Evolutionary conservation across 2,329 filamentous ascomycete species (phyloP).

Genomic region (Penicillium sclerotigenum): DNA sequence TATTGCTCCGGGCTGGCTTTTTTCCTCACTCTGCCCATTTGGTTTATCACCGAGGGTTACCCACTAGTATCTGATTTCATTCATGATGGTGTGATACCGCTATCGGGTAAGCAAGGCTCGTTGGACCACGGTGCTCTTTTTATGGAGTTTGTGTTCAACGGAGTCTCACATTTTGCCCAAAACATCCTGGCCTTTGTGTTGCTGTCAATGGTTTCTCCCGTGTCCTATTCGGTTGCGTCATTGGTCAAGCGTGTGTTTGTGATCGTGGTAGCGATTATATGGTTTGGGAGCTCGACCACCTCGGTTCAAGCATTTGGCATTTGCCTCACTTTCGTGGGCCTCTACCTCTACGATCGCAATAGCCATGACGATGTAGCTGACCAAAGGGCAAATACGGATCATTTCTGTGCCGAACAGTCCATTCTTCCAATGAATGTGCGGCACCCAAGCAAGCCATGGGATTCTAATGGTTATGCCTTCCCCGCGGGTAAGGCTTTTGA

Average conservation of each 20-base stretch:
- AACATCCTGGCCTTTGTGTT: slow-evolving; percentile 94
- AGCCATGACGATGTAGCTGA: slow-evolving; percentile 86
- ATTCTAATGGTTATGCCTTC: slow-evolving; percentile 38
- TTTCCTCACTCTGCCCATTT: slow-evolving; percentile 80
- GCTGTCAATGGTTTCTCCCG: slow-evolving; percentile 87
- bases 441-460: slow-evolving; percentile 36
- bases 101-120: slow-evolving; percentile 73
- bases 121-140: slow-evolving; percentile 59
- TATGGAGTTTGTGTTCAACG: slow-evolving; percentile 95
- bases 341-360: slow-evolving; percentile 94
- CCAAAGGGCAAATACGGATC: slow-evolving; percentile 63
- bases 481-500: slow-evolving; percentile 26
- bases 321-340: slow-evolving; percentile 78
- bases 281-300: slow-evolving; percentile 91
- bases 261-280: slow-evolving; percentile 89
- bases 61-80: slow-evolving; percentile 73
- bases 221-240: slow-evolving; percentile 94
- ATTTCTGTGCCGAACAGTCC: slow-evolving; percentile 60
- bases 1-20: slow-evolving; percentile 97
- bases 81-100: slow-evolving; percentile 72
- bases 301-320: slow-evolving; percentile 80
- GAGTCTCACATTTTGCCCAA: slow-evolving; percentile 92
- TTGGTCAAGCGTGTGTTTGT: slow-evolving; percentile 97
- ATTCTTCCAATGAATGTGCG: slow-evolving; percentile 63
- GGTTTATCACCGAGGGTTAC: slow-evolving; percentile 88